These are phyloP conservation scores for Erythrophleum ivorense DNA, from an alignment of 331 rosid species.

Conservation along the genomic window DNA sequence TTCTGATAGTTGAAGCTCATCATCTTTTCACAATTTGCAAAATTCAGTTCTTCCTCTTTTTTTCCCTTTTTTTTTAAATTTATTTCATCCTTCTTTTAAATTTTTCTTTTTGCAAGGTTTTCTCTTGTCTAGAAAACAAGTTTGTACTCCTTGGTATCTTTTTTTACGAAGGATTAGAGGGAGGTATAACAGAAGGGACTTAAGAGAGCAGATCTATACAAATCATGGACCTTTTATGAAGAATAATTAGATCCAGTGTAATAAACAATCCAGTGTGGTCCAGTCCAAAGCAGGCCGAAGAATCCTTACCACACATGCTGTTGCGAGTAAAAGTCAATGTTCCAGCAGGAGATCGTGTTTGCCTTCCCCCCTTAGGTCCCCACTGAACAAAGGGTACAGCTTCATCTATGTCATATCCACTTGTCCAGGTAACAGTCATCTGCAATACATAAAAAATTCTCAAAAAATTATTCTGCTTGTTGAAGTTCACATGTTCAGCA, in stretches of 20 bases:
- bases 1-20: neutral
- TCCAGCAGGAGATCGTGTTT: constrained; percentile 70
- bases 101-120: neutral
- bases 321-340: constrained; percentile 76
- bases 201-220: neutral
- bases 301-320: constrained; percentile 87
- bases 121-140: neutral
- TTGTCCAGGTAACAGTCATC: constrained; percentile 98
- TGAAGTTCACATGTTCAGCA: neutral
- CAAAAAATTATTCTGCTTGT: neutral
- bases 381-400: constrained; percentile 79
- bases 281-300: neutral
- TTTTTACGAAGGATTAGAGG: neutral
- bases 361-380: constrained; percentile 55
- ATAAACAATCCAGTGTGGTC: neutral
- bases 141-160: neutral
- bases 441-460: constrained; percentile 36
- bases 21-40: constrained; percentile 7
- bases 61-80: neutral
- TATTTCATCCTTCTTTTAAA: neutral
- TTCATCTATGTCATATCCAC: constrained; percentile 75
- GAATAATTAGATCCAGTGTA: neutral
- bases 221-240: neutral
- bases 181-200: neutral
- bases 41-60: neutral